phyloP scores from a whole-genome alignment of 2,329 filamentous ascomycete genomes.

The Diaporthe ampelina region DNA sequence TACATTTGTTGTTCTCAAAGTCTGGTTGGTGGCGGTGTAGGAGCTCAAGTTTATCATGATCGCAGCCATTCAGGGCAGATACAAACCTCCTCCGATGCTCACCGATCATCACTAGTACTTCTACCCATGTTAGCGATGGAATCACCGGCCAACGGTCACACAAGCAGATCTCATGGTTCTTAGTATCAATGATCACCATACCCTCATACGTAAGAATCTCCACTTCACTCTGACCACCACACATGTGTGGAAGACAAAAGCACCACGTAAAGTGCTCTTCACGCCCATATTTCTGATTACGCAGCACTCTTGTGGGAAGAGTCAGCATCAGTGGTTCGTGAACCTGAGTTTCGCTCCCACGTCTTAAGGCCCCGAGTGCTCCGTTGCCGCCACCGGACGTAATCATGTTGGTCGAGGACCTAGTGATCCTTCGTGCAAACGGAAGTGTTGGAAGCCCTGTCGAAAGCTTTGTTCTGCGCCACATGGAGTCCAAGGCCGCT shows the following conservation, averaged over 20 bases:
- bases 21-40: not conserved
- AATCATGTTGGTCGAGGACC: not conserved
- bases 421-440: not conserved
- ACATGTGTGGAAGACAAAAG: too few relatives aligned
- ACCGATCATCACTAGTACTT: conserved; percentile 5
- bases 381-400: too few relatives aligned
- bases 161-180: not conserved
- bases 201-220: not conserved
- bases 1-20: not conserved
- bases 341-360: not conserved
- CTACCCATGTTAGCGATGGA: not conserved
- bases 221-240: conserved; percentile 9
- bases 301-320: not conserved
- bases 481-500: conserved; percentile 2
- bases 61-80: not conserved
- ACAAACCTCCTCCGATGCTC: not conserved
- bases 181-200: not conserved
- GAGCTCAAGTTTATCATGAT: not conserved
- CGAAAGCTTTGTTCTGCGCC: not conserved
- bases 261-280: not conserved
- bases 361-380: not conserved
- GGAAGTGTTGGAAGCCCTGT: not conserved
- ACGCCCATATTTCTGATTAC: not conserved
- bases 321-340: not conserved
- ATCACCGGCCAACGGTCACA: not conserved